phyloP scores from a whole-genome alignment of 345 rosid species.

The Populus ilicifolia region DNA sequence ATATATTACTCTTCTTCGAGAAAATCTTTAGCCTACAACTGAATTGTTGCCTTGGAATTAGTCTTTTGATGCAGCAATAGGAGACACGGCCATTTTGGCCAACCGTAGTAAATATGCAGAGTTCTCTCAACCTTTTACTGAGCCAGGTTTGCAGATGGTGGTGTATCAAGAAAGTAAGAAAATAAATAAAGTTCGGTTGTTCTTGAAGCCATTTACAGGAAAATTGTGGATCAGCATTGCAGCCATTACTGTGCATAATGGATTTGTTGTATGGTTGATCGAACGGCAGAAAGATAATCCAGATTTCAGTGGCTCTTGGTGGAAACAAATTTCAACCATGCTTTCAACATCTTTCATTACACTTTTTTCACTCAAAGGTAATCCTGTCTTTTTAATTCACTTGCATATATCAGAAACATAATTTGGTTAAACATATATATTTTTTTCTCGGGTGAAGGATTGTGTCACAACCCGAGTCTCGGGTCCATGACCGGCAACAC shows the following conservation, averaged over 20 bases:
- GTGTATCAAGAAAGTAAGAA: neutral
- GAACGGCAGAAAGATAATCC: constrained; percentile 7
- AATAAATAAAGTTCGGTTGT: constrained; percentile 18
- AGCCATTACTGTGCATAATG: neutral
- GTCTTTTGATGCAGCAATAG: constrained; percentile 26
- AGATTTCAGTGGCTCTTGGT: neutral
- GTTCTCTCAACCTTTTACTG: constrained; percentile 30
- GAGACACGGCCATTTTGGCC: constrained; percentile 25
- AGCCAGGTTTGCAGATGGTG: constrained; percentile 19
- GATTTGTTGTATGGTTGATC: neutral
- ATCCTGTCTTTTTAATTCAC: no score
- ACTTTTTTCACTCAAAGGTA: constrained; percentile 27
- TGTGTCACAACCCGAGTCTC: no score
- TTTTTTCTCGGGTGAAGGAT: constrained; percentile 2
- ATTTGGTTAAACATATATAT: no score
- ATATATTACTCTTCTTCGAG: no score
- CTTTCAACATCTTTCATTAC: constrained; percentile 25
- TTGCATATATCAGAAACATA: neutral
- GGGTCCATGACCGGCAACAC: no score
- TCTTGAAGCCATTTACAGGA: constrained; percentile 23
- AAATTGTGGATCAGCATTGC: constrained; percentile 17
- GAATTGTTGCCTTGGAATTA: neutral
- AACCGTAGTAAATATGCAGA: constrained; percentile 7
- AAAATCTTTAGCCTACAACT: no score
- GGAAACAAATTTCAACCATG: constrained; percentile 18